Evolutionary conservation across 129 eudicot species (phyloP), one percentile per base, ranked within the genome.

Genomic region (Artemisia annua): DNA sequence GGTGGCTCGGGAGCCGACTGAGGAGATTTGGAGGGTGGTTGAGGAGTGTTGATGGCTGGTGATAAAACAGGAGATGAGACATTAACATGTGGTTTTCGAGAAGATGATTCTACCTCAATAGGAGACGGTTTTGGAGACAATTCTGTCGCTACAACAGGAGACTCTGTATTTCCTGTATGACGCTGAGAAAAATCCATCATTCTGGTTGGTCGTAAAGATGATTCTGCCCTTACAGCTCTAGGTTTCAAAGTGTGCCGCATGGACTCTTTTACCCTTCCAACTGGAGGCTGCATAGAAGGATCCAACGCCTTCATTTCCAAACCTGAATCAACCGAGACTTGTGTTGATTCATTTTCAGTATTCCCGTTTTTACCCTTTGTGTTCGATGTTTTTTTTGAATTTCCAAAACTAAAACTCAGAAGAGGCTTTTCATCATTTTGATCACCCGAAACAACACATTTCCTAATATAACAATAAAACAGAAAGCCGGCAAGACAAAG

Each of bases 361-460:
- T 74, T 76, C 71, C 51, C 69, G 4, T 19, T 30, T 62, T 70
- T 30, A 8, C 28, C 72, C 69, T 63, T 48, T 15, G 48, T n/a
- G 14, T 39, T 46, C 48, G 39, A 35, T 5, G 80, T 52, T n/a
- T 67, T 77, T 51, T 56, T 71, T 30, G 83, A 70, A 69, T 84
- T 83, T 48, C 88, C 80, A 53, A 76, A 59, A 63, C 85, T 78
- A 52, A 81, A 78, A 66, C 80, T 80, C 68, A 87, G 79, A 64
- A 82, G 93, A 69, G 88, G 90, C 52, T 69, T 85, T 65, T 85
- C 91, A 68, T 87, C 96, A 48, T 78, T 90, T 66, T 71, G 82
- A 48, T 18, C 65, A 22, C 66, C 77, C 44, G 49, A 39, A 62
- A 10, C 28, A 35, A 85, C 85, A 54, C 75, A 81, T 57, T 69